Evolutionary conservation across 1,139 yeast genomes (phyloP), one percentile per base, ranked within the genome.

Genomic region (Suhomyces atakaporum): DNA sequence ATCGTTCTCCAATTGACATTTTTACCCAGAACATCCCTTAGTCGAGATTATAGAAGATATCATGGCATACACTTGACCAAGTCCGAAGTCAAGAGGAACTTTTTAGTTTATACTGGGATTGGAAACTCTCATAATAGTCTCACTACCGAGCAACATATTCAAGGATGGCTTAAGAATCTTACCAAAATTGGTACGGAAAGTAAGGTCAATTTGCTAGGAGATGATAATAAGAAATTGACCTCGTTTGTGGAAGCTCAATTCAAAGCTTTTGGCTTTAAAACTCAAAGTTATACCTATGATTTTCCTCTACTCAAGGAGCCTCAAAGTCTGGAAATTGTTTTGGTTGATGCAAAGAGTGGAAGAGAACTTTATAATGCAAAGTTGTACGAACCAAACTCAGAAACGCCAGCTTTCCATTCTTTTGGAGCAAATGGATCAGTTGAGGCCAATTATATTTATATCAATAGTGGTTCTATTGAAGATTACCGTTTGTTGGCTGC

Each of bases 1-100:
- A 62, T 79, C 9, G 66, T 79, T 3, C 77, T 84, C 49, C 78
- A 84, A 38, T 66, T 88, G 33, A 79, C 86, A 1, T 90, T 90
- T 54, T 67, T 89, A 19, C 97, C 97, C 2, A 63, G 97, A 41
- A 88, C 97, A 1, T 86, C 96, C 2, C 65, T 88, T 13, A 79
- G 85, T 36, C 69, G 97, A 45, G 97, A 90, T 58, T 79, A 86
- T 56, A 73, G 92, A 49, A 63, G 96, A 37, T 62, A 87, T 51
- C 88, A 88, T 58, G 79, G 81, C 15, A 73, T 82, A 18, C 74
- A 64, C 37, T 53, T 83, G 33, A 80, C 89, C 3, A 75, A 73
- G 42, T 70, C 77, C n/a, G 92, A 84, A 44, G 73, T 81, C 19
- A 75, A 80, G 46, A 59, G 90, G 31, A 60, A 74, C 27, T 56